Percentiles rank a stretch among this genome's conserved stretches.
Conservation (phyloP, 2,329 filamentous ascomycete genomes). For the Ceratocystis harringtonii region DNA sequence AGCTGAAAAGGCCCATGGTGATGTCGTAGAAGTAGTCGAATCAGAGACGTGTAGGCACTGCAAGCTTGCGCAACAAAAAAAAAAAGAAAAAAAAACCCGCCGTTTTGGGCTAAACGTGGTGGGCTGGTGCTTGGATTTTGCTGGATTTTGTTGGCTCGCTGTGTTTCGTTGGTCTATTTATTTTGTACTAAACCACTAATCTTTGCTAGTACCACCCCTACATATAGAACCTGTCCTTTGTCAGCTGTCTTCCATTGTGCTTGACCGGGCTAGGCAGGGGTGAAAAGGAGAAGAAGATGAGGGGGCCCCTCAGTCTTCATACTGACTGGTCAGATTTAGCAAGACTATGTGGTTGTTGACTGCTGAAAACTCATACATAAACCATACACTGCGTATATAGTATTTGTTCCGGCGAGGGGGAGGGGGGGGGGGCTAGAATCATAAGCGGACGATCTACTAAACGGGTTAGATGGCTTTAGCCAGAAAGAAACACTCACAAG, state of each 20-base stretch:
- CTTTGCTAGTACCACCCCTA: not conserved
- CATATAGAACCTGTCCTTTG: not conserved
- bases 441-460: too few relatives aligned
- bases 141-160: not conserved
- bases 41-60: not conserved
- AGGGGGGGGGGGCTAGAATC: too few relatives aligned
- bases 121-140: not conserved
- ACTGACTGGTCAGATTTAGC: not conserved
- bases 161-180: not conserved
- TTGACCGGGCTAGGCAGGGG: not conserved
- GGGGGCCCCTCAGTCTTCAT: not conserved
- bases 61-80: too few relatives aligned
- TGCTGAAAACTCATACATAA: slow-evolving; percentile 4
- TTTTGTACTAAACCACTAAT: not conserved
- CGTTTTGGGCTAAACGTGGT: not conserved
- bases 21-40: not conserved
- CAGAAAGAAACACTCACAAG: too few relatives aligned
- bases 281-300: not conserved
- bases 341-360: not conserved
- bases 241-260: not conserved
- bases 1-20: not conserved
- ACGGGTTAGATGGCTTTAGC: too few relatives aligned
- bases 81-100: too few relatives aligned
- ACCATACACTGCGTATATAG: not conserved
- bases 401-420: not conserved